Percentiles rank a stretch among this genome's conserved stretches.
Evolutionary conservation across 495 filamentous ascomycete species (phyloP).

Genomic region (Neurospora sp.): DNA sequence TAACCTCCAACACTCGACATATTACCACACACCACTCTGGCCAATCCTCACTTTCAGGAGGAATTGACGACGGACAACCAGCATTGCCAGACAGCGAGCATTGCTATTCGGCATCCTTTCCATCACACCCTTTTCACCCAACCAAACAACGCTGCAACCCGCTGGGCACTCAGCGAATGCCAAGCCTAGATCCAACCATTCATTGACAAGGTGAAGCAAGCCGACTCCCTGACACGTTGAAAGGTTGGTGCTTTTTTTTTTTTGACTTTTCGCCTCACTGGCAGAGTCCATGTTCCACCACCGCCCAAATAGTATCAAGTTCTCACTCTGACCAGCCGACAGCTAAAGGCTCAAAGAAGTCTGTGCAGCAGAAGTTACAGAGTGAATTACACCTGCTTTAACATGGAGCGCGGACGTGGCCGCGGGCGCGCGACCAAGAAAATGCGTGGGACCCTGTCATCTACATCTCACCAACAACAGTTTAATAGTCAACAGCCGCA

Average conservation of each 20-base stretch:
- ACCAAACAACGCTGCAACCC: neutral
- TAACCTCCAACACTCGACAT: neutral
- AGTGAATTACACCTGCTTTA: constrained; percentile 15
- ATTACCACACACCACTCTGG: neutral
- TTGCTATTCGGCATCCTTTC: neutral
- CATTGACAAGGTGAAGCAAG: constrained; percentile 5
- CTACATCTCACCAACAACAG: constrained; percentile 4
- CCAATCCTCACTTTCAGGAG: neutral
- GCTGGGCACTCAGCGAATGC: neutral
- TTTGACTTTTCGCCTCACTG: constrained; percentile 24
- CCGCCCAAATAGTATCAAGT: neutral
- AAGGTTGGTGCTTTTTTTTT: constrained; percentile 20
- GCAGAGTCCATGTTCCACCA: neutral
- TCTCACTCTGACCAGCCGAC: neutral
- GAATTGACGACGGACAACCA: neutral
- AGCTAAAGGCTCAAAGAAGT: neutral
- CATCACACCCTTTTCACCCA: neutral
- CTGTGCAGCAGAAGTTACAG: neutral
- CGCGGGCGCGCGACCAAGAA: constrained; percentile 25
- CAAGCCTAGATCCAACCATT: neutral
- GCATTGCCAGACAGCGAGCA: neutral
- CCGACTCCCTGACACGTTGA: constrained; percentile 24
- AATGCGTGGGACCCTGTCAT: constrained; percentile 13
- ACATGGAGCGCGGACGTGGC: constrained; percentile 23
- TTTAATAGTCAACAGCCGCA: neutral